A percentile compares a stretch with the other conserved stretches of the same genome.
Conservation (phyloP, 805 yeast genomes). For the Sugiyamaella marilandica region DNA sequence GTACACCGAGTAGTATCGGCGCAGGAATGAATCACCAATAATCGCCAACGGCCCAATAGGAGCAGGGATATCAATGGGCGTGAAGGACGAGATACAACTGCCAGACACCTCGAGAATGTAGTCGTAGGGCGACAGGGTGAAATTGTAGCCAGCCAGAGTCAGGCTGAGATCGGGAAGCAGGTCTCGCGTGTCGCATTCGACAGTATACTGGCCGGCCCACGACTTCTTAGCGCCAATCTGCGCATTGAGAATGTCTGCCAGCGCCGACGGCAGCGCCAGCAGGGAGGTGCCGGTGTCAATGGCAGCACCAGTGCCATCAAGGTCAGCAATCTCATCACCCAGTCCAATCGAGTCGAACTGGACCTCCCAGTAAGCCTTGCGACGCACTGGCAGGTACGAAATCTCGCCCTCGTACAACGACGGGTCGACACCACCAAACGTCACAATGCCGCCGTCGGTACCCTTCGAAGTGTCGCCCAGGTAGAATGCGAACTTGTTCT, state of each 20-base stretch:
- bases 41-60: slow-evolving; percentile 97
- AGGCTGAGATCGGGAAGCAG: slow-evolving; percentile 87
- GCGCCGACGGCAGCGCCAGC: slow-evolving; percentile 88
- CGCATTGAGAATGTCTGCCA: slow-evolving; percentile 91
- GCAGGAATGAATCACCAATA: slow-evolving; percentile 94
- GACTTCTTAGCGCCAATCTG: slow-evolving; percentile 96
- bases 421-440: slow-evolving; percentile 91
- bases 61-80: slow-evolving; percentile 95
- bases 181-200: slow-evolving; percentile 85
- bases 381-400: slow-evolving; percentile 95
- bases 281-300: slow-evolving; percentile 98
- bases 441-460: slow-evolving; percentile 80
- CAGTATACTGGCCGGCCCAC: slow-evolving; percentile 95
- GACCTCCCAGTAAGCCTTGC: slow-evolving; percentile 99
- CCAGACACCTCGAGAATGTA: slow-evolving; percentile 94
- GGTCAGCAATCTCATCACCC: slow-evolving; percentile 86
- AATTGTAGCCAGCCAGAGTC: slow-evolving; percentile 84
- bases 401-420: slow-evolving; percentile 73
- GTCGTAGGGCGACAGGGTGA: slow-evolving; percentile 83
- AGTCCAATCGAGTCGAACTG: slow-evolving; percentile 83
- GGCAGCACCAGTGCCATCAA: slow-evolving; percentile 87
- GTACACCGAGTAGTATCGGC: slow-evolving; percentile 90
- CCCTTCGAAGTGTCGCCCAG: slow-evolving; percentile 71
- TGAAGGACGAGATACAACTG: slow-evolving; percentile 92
- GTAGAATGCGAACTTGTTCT: slow-evolving; percentile 82